These are phyloP conservation scores for Colletotrichum viniferum DNA, from an alignment of 2,329 filamentous ascomycete genomes.

Conservation along the genomic window DNA sequence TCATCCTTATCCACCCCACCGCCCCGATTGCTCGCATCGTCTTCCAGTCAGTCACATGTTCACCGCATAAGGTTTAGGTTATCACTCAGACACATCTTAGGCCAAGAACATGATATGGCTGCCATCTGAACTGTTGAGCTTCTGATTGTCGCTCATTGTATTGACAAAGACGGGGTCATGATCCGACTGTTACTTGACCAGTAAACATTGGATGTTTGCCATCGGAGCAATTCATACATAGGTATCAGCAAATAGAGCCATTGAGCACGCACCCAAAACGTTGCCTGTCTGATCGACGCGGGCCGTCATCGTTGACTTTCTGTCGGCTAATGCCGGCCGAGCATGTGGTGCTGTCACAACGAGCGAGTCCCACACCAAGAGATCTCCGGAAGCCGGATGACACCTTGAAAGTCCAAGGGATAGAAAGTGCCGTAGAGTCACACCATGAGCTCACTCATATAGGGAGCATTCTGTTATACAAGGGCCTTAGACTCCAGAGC, in stretches of 20 bases:
- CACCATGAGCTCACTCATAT: not conserved
- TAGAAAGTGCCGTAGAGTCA: not conserved
- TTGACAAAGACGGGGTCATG: not conserved
- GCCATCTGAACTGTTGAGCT: not conserved
- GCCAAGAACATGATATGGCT: not conserved
- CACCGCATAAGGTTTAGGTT: not conserved
- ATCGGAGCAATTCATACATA: not conserved
- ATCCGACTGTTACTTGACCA: not conserved
- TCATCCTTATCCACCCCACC: not conserved
- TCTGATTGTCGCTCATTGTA: not conserved
- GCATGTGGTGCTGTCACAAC: not conserved
- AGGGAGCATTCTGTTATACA: not conserved
- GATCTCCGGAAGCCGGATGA: not conserved
- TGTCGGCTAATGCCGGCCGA: not conserved
- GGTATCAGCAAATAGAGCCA: not conserved
- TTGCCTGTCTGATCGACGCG: not conserved
- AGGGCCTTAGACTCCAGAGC: not conserved
- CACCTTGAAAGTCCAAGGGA: not conserved
- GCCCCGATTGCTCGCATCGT: not conserved
- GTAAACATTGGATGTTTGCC: not conserved
- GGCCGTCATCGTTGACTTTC: not conserved
- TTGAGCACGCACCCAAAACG: not conserved
- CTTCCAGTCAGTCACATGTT: not conserved
- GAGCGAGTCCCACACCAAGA: not conserved
- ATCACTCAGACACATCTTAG: not conserved